Base-by-base conservation (phyloP, 1,284 basidiomycete genomes). In the Megacollybia platyphylla region DNA sequence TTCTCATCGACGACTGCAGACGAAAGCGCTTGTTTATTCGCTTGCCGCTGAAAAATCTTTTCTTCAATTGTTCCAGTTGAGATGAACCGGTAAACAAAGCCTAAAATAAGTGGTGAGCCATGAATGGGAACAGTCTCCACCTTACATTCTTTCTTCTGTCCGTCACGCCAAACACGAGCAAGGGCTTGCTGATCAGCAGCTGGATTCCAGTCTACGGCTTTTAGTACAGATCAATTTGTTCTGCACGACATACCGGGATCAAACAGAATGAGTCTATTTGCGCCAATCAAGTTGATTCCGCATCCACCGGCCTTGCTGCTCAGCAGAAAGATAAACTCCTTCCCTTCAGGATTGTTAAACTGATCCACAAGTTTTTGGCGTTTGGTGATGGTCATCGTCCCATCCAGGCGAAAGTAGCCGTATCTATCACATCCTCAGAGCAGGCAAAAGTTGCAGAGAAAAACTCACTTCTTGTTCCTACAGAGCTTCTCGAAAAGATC, bases 131-230 rank as follows among this genome's bases (percentile, higher is more conserved):
- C 31, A 11, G 31, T 34, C 3, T 34, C 31, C 11, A 34, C 31
- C 81, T 44, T 54, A 89, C 92, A 97, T 63, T 94, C 90, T 77
- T 98, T 98, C 77, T 97, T 99, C 62, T 98, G 94, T 0, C 94
- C 94, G 56, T 99, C 94, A 68, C 96, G 87, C 94, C 94, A 99
- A 2, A 99, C 94, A 61, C 94, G 89, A 32, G 94, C 94, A 4
- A 98, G 72, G 7, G 94, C 94, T 61, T 99, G 96, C 59, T 98
- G 96, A 60, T 99, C 94, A 30, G 93, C 90, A 4, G 94, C 93
- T 15, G 93, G 94, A 55, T 97, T 97, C 93, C 94, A 97, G 57
- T 97, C 93, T 91, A 55, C 44, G 11, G 15, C 36, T 18, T 8
- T 30, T 8, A 26, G 29, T n/a, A 40, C 7, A 26, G 28, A 35